phyloP scores from a whole-genome alignment of 2,329 filamentous ascomycete species.

The Beauveria sp. region DNA sequence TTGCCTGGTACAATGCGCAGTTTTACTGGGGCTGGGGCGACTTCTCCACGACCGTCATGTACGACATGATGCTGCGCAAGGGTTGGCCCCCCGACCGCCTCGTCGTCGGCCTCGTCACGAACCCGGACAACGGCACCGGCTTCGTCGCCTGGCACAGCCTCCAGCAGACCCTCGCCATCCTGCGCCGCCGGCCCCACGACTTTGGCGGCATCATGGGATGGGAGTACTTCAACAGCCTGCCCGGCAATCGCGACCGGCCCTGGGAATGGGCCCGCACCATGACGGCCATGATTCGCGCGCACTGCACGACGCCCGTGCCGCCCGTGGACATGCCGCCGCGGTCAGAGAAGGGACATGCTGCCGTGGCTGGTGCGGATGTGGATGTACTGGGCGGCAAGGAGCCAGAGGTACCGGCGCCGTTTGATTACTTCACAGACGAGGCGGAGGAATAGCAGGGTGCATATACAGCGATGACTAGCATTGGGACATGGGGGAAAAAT shows the following conservation, averaged over 20 bases:
- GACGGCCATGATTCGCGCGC: conserved; percentile 35
- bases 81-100: conserved; percentile 70
- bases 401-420: conserved; percentile 21
- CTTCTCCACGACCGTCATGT: conserved; percentile 37
- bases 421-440: conserved; percentile 28
- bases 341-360: conserved; percentile 10
- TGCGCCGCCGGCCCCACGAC: conserved; percentile 45
- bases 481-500: not conserved
- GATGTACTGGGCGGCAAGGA: conserved; percentile 19
- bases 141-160: conserved; percentile 43
- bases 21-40: conserved; percentile 89
- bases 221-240: conserved; percentile 85
- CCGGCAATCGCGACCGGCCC: conserved; percentile 53
- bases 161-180: conserved; percentile 31
- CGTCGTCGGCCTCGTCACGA: conserved; percentile 75
- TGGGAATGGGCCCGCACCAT: conserved; percentile 75
- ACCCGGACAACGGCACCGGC: conserved; percentile 60
- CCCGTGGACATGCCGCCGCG: not conserved
- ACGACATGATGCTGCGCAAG: conserved; percentile 42
- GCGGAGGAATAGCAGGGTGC: not conserved
- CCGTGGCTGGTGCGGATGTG: conserved; percentile 16
- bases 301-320: conserved; percentile 16
- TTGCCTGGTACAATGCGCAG: conserved; percentile 84
- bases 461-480: not conserved
- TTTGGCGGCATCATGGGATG: conserved; percentile 92